These are phyloP conservation scores for Gloeopeniophorella convolvens DNA, from an alignment of 768 basidiomycete species.

Conservation along the genomic window DNA sequence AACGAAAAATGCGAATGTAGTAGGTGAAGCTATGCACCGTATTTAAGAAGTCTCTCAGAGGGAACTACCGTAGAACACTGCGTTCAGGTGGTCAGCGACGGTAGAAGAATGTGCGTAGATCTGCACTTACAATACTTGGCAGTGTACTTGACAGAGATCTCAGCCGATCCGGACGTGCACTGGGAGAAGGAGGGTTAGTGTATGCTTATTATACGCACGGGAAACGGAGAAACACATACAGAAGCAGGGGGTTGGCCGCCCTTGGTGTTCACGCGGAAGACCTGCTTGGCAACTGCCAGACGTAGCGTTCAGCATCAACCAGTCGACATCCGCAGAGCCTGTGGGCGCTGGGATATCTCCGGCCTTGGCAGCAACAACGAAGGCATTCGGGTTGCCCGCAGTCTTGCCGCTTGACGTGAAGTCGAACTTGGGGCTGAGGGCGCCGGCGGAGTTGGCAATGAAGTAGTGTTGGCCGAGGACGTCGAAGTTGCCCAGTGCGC, in stretches of 20 bases:
- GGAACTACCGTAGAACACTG: constrained; percentile 1
- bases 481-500: background rate
- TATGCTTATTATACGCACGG: no score
- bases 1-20: no score
- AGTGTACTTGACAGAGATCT: constrained; percentile 11
- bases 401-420: constrained; percentile 1
- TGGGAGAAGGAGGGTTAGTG: background rate
- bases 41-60: no score
- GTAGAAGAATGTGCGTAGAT: background rate
- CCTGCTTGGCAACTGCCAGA: background rate
- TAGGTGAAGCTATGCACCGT: no score
- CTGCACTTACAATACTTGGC: constrained; percentile 14
- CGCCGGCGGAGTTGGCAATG: background rate
- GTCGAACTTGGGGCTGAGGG: constrained; percentile 5
- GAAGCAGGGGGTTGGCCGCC: constrained; percentile 11
- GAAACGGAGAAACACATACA: background rate
- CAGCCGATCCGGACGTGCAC: constrained; percentile 6
- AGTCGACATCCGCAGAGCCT: background rate
- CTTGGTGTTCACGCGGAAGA: constrained; percentile 13
- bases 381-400: constrained; percentile 4
- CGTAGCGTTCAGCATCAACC: constrained; percentile 2
- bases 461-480: constrained; percentile 16
- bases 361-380: constrained; percentile 6
- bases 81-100: background rate
- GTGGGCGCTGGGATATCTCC: constrained; percentile 5